phyloP scores from a whole-genome alignment of 2,329 filamentous ascomycete species.

The Ilyonectria robusta region DNA sequence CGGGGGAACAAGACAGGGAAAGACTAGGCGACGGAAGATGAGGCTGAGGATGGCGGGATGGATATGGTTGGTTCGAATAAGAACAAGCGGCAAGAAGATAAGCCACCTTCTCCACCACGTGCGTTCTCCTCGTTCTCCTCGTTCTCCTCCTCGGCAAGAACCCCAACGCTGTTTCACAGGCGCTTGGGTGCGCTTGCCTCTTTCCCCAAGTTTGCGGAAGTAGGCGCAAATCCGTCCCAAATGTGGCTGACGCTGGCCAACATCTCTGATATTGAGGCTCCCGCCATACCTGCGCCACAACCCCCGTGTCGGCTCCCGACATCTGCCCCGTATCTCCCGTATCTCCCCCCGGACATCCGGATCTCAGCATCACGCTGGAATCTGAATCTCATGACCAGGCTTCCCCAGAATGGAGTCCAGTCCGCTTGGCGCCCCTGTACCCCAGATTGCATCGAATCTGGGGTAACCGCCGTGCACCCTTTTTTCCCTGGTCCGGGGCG shows the following conservation, averaged over 20 bases:
- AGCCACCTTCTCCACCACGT: constrained; percentile 2
- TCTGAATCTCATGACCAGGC: constrained; percentile 23
- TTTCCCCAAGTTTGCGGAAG: background rate
- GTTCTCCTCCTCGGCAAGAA: background rate
- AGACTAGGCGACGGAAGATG: background rate
- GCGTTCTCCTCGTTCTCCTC: no score
- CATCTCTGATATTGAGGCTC: background rate
- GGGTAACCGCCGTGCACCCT: constrained; percentile 12
- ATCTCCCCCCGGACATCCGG: constrained; percentile 11
- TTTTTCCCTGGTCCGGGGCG: constrained; percentile 21
- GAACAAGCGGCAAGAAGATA: background rate
- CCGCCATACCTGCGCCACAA: background rate
- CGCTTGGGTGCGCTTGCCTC: background rate
- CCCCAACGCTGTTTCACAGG: background rate
- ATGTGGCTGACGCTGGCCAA: background rate
- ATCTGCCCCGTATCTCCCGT: background rate
- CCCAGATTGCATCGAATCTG: constrained; percentile 26
- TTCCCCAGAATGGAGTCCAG: constrained; percentile 24
- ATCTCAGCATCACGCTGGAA: constrained; percentile 16
- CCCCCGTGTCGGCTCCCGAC: background rate
- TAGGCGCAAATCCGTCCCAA: background rate
- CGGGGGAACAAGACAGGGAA: background rate
- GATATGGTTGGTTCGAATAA: background rate
- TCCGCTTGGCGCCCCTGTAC: constrained; percentile 26
- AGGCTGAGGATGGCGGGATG: background rate